A percentile compares a stretch with the other conserved stretches of the same genome.
Conservation (phyloP, 805 yeast genomes). For the Saccharomycopsis amapae region DNA sequence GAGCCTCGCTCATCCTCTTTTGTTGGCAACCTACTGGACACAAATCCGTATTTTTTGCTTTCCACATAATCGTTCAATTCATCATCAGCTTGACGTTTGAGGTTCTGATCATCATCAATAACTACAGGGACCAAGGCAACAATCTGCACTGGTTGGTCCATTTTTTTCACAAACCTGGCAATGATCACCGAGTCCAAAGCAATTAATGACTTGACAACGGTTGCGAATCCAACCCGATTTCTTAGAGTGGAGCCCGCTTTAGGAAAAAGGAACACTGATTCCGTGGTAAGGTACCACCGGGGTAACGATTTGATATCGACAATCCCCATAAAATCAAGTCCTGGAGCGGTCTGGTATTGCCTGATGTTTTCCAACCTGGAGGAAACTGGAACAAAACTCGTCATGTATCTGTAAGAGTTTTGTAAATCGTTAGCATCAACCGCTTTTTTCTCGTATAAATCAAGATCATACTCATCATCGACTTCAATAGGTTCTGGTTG, state of each 20-base stretch:
- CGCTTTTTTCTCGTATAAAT: conserved; percentile 23
- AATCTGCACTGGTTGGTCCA: conserved; percentile 39
- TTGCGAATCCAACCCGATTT: conserved; percentile 27
- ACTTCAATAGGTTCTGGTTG: conserved; percentile 26
- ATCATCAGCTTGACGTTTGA: conserved; percentile 2
- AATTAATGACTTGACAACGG: conserved; percentile 47
- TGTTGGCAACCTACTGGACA: conserved; percentile 56
- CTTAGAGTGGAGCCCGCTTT: neutral
- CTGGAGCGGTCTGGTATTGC: conserved; percentile 39
- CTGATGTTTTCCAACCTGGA: conserved; percentile 38
- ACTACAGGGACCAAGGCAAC: conserved; percentile 49
- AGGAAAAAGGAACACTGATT: conserved; percentile 49
- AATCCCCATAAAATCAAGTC: conserved; percentile 62
- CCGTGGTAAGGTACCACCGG: conserved; percentile 51
- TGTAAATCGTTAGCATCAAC: conserved; percentile 38
- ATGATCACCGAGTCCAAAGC: conserved; percentile 44
- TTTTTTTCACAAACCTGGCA: conserved; percentile 55
- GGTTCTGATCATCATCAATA: conserved; percentile 23
- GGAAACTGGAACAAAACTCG: conserved; percentile 47
- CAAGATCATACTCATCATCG: conserved; percentile 22
- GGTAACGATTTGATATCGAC: conserved; percentile 41
- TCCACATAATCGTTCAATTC: too few relatives aligned
- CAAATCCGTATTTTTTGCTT: conserved; percentile 34
- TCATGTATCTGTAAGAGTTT: conserved; percentile 65
- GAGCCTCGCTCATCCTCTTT: conserved; percentile 68